A percentile compares a stretch with the other conserved stretches of the same genome.
phyloP scores from a whole-genome alignment of 306 rosid species.

The Quercus glauca region DNA sequence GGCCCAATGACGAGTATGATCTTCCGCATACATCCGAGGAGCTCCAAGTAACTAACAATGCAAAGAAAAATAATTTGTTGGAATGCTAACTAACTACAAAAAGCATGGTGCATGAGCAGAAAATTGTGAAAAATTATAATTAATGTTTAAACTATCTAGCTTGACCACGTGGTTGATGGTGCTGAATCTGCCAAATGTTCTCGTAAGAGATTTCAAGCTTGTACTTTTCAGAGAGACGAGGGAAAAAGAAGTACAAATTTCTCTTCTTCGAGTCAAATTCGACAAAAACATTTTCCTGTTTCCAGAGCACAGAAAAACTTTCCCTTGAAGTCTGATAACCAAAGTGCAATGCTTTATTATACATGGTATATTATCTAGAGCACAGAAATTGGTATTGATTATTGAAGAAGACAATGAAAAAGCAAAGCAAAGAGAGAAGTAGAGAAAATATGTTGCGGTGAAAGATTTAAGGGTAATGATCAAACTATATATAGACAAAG shows the following conservation, averaged over 20 bases:
- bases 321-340: conserved; percentile 46
- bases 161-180: conserved; percentile 37
- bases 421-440: no score
- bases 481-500: no score
- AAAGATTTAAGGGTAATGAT: no score
- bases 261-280: conserved; percentile 33
- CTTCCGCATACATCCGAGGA: conserved; percentile 55
- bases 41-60: conserved; percentile 54
- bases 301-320: conserved; percentile 51
- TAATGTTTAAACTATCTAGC: neutral
- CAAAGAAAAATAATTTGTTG: neutral
- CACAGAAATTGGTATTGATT: neutral
- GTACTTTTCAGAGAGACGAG: conserved; percentile 20
- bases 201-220: conserved; percentile 54
- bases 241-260: conserved; percentile 28
- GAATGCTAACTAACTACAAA: no score
- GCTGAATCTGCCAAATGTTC: conserved; percentile 64
- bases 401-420: no score
- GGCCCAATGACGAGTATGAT: conserved; percentile 55
- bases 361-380: neutral
- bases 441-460: no score
- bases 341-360: conserved; percentile 30
- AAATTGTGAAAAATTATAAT: conserved; percentile 2
- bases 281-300: conserved; percentile 30
- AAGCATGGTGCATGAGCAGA: neutral